phyloP scores from a whole-genome alignment of 176 grass and related monocot genomes.

The Carex scoparia region DNA sequence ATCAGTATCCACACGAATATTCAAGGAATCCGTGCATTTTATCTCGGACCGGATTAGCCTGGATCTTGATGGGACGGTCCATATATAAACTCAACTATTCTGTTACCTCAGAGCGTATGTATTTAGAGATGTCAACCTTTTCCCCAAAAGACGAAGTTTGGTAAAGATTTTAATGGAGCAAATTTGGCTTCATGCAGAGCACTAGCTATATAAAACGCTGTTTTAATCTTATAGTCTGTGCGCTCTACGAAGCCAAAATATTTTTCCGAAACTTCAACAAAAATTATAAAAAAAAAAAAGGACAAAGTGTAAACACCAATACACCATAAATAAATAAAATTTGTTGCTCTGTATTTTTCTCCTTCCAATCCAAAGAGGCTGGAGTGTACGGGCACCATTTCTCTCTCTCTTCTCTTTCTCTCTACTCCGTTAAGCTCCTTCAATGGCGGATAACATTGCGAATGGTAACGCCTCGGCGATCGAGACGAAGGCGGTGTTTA shows the following conservation, averaged over 20 bases:
- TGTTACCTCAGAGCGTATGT: too few species aligned
- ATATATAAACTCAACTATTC: too few species aligned
- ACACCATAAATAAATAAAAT: neutral
- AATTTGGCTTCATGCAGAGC: too few species aligned
- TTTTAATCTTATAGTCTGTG: too few species aligned
- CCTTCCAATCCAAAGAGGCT: neutral
- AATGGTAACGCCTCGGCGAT: constrained; percentile 24
- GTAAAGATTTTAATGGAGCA: too few species aligned
- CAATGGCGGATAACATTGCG: neutral
- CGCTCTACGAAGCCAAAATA: too few species aligned
- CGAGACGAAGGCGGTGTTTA: constrained; percentile 50
- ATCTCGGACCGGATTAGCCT: too few species aligned
- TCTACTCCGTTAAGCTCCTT: neutral
- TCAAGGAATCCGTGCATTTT: too few species aligned
- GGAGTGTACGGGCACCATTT: neutral
- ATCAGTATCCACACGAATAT: too few species aligned
- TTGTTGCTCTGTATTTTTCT: neutral
- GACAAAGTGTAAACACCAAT: neutral
- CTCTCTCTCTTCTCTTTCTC: neutral
- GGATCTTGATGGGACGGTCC: too few species aligned
- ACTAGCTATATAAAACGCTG: too few species aligned
- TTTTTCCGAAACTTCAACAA: neutral
- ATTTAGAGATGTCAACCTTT: neutral
- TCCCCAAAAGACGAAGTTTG: neutral
- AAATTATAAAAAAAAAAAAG: neutral